Evolutionary conservation across 169 alveolate species (phyloP).

Genomic region (Eimeria tenella): DNA sequence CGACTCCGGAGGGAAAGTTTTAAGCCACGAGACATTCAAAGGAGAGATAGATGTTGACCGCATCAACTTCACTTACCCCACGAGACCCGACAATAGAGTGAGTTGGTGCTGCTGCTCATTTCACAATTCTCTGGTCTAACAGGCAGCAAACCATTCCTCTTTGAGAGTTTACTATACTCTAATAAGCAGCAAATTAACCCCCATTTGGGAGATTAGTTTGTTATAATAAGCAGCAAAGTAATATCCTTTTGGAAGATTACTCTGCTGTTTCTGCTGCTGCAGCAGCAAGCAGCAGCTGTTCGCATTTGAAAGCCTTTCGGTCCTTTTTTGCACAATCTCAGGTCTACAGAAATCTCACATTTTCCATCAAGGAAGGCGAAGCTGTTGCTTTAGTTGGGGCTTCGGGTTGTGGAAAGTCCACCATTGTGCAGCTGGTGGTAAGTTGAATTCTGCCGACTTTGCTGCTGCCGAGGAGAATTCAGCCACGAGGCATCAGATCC

Average conservation of each 20-base stretch:
- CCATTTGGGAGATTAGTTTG: neutral
- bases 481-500: too few relatives aligned
- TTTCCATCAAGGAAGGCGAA: constrained; percentile 85
- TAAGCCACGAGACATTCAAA: neutral
- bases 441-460: constrained; percentile 71
- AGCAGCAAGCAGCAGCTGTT: neutral
- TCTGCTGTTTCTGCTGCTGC: neutral
- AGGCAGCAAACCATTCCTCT: too few relatives aligned
- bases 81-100: constrained; percentile 51
- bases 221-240: neutral
- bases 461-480: neutral
- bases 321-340: neutral
- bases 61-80: constrained; percentile 73
- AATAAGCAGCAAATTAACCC: too few relatives aligned
- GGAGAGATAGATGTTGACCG: neutral
- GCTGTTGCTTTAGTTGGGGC: constrained; percentile 93
- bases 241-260: too few relatives aligned
- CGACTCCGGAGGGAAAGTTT: constrained; percentile 57
- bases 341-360: constrained; percentile 81
- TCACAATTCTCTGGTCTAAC: too few relatives aligned
- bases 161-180: too few relatives aligned
- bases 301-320: too few relatives aligned
- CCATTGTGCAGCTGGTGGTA: constrained; percentile 88
- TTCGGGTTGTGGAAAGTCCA: constrained; percentile 94
- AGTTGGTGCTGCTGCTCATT: neutral